These are phyloP conservation scores for Jamesozyma hellenica DNA, from an alignment of 805 yeast species.

Conservation along the genomic window DNA sequence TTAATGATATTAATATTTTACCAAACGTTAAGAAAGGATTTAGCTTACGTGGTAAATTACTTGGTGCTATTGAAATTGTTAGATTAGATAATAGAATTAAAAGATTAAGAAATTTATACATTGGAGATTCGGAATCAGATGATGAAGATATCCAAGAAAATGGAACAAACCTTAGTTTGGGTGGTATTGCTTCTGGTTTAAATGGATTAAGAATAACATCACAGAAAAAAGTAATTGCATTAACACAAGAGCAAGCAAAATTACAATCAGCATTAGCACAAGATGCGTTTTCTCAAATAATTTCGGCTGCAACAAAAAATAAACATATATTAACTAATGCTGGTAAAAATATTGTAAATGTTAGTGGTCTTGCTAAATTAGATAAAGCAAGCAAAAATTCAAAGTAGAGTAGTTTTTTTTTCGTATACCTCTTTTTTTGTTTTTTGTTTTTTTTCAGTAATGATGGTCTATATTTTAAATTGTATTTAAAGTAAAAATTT, in stretches of 20 bases:
- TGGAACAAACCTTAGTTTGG: constrained; percentile 8
- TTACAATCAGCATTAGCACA: constrained; percentile 36
- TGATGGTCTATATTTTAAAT: too few species aligned
- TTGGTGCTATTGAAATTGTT: constrained; percentile 78
- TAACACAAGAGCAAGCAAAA: constrained; percentile 10
- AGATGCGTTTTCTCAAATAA: constrained; percentile 61
- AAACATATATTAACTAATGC: constrained; percentile 33
- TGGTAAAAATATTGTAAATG: constrained; percentile 7
- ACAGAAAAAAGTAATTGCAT: constrained; percentile 4
- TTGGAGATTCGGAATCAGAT: constrained; percentile 31
- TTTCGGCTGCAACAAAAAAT: constrained; percentile 54
- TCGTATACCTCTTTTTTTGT: too few species aligned
- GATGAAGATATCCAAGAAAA: constrained; percentile 26
- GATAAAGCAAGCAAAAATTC: background rate
- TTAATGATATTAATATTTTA: constrained; percentile 54
- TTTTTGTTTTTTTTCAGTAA: too few species aligned
- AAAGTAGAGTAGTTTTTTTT: too few species aligned
- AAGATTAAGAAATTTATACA: constrained; percentile 52
- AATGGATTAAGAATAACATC: constrained; percentile 9
- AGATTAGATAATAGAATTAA: constrained; percentile 69
- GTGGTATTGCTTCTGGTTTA: constrained; percentile 14
- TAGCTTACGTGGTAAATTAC: constrained; percentile 74
- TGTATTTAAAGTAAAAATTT: too few species aligned
- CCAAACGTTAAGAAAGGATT: constrained; percentile 74
- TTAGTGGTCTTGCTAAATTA: too few species aligned